phyloP scores from a whole-genome alignment of 2,329 filamentous ascomycete genomes.

The Peltaster fructicola region DNA sequence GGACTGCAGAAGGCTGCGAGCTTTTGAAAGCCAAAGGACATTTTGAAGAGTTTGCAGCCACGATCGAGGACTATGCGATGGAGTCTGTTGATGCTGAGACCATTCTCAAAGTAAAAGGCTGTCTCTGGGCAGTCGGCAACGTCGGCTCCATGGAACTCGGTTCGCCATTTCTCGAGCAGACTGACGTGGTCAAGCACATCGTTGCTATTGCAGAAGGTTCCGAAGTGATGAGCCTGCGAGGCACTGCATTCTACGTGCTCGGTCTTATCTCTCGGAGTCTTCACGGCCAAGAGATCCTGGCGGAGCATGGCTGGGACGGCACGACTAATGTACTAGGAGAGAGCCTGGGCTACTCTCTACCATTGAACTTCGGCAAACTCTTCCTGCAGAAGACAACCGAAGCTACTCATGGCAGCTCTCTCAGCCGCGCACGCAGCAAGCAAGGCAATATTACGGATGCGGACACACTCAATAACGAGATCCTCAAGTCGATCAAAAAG shows the following conservation, averaged over 20 bases:
- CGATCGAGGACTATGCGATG: constrained; percentile 73
- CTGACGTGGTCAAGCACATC: constrained; percentile 73
- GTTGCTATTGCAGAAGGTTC: constrained; percentile 76
- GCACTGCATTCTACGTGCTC: constrained; percentile 91
- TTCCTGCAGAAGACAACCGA: constrained; percentile 40
- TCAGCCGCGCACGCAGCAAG: constrained; percentile 4
- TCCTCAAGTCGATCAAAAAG: constrained; percentile 70
- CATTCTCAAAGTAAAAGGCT: constrained; percentile 88
- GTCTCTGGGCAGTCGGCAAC: constrained; percentile 93
- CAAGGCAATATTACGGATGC: constrained; percentile 12
- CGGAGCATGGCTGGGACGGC: constrained; percentile 82
- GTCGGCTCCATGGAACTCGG: constrained; percentile 97
- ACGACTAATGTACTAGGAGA: constrained; percentile 68
- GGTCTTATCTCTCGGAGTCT: constrained; percentile 82
- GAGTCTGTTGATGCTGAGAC: constrained; percentile 71
- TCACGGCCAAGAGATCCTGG: constrained; percentile 80
- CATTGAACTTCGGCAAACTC: constrained; percentile 57
- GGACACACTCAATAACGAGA: constrained; percentile 50
- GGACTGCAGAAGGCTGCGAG: constrained; percentile 81
- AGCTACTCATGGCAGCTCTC: constrained; percentile 4
- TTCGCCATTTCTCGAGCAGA: constrained; percentile 79
- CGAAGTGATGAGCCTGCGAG: constrained; percentile 78
- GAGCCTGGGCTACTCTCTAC: constrained; percentile 76
- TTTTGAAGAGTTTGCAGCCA: constrained; percentile 81
- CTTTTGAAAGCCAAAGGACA: constrained; percentile 84